Conservation (phyloP, 257 asterid genomes). For the Solanum medicagineum region DNA sequence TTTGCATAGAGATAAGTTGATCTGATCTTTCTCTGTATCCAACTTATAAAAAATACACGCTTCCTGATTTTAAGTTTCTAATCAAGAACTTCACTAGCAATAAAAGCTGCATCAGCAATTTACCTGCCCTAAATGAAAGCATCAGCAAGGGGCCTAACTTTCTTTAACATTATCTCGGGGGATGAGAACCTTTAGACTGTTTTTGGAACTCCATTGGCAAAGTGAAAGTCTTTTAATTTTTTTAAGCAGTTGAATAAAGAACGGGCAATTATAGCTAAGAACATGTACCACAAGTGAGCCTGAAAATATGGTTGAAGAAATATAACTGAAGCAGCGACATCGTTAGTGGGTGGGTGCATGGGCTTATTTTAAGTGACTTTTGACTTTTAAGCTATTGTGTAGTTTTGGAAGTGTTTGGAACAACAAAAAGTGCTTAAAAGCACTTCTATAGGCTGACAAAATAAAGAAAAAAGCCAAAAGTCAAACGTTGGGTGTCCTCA, state of each 20-base stretch:
- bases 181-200: not conserved
- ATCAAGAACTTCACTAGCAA: not conserved
- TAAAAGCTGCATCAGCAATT: not conserved
- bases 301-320: not conserved
- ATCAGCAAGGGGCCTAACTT: not conserved
- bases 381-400: no score
- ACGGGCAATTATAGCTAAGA: not conserved
- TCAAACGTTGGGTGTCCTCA: no score
- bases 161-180: not conserved
- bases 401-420: no score
- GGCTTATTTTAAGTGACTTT: no score
- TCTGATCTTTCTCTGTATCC: not conserved
- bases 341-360: no score
- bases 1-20: not conserved
- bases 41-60: not conserved
- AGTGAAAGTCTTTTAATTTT: not conserved
- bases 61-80: not conserved
- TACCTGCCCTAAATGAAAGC: not conserved
- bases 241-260: not conserved
- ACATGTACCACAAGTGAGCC: not conserved
- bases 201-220: not conserved
- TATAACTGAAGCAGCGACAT: not conserved
- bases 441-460: no score
- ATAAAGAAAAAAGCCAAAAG: no score
- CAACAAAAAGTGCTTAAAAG: no score